Conservation (phyloP, 176 grass and related monocot genomes). For the Aegilops speltoides region DNA sequence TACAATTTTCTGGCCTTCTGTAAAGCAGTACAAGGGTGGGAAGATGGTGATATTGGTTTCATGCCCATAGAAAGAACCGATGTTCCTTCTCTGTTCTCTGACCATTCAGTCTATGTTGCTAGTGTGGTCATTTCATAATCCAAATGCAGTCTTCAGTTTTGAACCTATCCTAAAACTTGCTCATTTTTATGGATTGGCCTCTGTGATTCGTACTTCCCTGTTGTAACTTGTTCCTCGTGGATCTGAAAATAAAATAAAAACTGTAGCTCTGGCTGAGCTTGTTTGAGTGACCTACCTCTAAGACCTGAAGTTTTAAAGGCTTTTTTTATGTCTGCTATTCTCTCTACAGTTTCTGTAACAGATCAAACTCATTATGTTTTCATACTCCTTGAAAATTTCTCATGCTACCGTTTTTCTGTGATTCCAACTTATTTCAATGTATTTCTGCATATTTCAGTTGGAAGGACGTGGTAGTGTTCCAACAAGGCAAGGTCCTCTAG, state of each 20-base stretch:
- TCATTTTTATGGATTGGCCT: background rate
- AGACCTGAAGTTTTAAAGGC: background rate
- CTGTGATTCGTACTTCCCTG: background rate
- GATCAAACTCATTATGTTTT: background rate
- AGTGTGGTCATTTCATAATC: background rate
- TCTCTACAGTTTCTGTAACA: background rate
- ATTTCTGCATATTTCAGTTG: slow-evolving; percentile 43
- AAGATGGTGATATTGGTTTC: background rate
- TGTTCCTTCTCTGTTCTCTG: background rate
- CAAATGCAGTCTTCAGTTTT: background rate
- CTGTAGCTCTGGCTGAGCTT: background rate
- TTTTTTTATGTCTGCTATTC: background rate
- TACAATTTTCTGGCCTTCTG: background rate
- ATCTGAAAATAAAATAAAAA: background rate
- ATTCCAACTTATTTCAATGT: background rate
- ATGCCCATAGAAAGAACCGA: background rate
- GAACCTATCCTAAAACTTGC: background rate
- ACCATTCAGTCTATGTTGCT: background rate
- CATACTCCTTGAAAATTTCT: background rate
- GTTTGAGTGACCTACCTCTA: background rate
- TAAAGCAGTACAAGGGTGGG: background rate
- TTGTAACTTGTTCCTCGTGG: background rate
- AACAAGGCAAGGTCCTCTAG: slow-evolving; percentile 49
- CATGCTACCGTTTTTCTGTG: background rate
- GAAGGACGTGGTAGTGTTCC: slow-evolving; percentile 52